Base-by-base conservation (phyloP, 805 yeast species). In the Candida verbasci region DNA sequence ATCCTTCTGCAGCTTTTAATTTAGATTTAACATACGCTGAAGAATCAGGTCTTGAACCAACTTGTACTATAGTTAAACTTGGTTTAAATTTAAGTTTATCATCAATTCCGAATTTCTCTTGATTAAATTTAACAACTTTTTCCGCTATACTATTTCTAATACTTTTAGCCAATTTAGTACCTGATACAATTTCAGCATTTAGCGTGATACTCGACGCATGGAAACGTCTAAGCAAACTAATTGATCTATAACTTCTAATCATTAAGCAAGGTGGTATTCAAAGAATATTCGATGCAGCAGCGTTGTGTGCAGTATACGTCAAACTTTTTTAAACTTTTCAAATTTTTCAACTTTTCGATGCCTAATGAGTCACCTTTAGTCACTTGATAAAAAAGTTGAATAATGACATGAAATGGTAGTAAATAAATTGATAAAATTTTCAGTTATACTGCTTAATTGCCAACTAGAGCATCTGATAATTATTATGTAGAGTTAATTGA, bases 11-110 rank as follows among this genome's bases (percentile, higher is more conserved):
- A 10, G 96, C 95, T 66, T 85, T 88, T 47, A 86, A 70, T 63
- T 91, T 91, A 82, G 89, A 86, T 44, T 82, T 77, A 37, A 91
- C 97, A 62, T 91, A 91, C 9, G 96, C 86, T 10, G 86, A 75
- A 2, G 96, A 86, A 56, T 91, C 98, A 21, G 91, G 91, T 44
- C 97, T 74, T 35, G 69, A 72, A 29, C 97, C 97, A 23, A 91
- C 94, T 63, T 91, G 97, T 42, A 91, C 70, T 48, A 91, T 88
- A 26, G 86, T 80, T 50, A 91, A 69, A 37, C 74, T 72, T 7
- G 97, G 97, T 42, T 71, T 65, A 65, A 86, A 86, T 38, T 53
- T 58, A 39, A 67, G 55, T 30, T 44, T 47, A 17, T 41, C 40
- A 31, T 43, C 45, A 17, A 41, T 38, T 12, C 45, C 37, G 31